Percentiles rank a stretch among this genome's conserved stretches.
Evolutionary conservation across 2,329 filamentous ascomycete species (phyloP).

Genomic region (Aspergillus pseudotamarii): DNA sequence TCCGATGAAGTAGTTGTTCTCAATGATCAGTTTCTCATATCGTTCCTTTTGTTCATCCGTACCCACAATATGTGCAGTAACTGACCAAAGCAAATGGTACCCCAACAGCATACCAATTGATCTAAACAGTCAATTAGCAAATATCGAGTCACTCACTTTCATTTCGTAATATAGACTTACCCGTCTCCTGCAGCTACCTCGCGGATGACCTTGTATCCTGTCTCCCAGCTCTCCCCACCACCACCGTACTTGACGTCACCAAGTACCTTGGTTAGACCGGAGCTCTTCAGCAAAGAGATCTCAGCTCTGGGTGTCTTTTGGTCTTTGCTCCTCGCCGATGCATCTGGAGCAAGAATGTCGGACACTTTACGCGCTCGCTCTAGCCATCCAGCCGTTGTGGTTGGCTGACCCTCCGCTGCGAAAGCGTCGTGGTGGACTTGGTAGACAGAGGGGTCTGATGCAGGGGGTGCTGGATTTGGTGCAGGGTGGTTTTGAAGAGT

Average conservation of each 20-base stretch:
- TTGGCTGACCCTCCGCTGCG: not conserved
- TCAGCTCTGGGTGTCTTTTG: constrained; percentile 57
- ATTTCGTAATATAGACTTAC: constrained; percentile 28
- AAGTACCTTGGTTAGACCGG: constrained; percentile 54
- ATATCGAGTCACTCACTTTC: not conserved
- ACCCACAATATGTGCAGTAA: constrained; percentile 63
- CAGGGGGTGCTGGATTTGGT: not conserved
- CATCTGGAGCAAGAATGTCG: not conserved
- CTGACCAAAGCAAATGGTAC: constrained; percentile 67
- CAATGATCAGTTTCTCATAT: constrained; percentile 59
- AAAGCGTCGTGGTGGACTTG: not conserved
- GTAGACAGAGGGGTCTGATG: not conserved
- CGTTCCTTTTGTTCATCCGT: constrained; percentile 62
- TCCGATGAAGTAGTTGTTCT: constrained; percentile 68
- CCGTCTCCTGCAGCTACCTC: constrained; percentile 68
- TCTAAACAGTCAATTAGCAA: constrained; percentile 24
- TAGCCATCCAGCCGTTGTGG: not conserved
- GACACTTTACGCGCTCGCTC: constrained; percentile 2
- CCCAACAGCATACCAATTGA: constrained; percentile 68
- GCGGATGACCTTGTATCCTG: constrained; percentile 62
- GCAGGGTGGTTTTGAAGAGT: not conserved
- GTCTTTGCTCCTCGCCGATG: constrained; percentile 33
- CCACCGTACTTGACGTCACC: constrained; percentile 56
- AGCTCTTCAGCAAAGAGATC: constrained; percentile 54
- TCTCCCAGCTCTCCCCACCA: constrained; percentile 56